Conservation (phyloP, 129 eudicot species). For the Artemisia annua region DNA sequence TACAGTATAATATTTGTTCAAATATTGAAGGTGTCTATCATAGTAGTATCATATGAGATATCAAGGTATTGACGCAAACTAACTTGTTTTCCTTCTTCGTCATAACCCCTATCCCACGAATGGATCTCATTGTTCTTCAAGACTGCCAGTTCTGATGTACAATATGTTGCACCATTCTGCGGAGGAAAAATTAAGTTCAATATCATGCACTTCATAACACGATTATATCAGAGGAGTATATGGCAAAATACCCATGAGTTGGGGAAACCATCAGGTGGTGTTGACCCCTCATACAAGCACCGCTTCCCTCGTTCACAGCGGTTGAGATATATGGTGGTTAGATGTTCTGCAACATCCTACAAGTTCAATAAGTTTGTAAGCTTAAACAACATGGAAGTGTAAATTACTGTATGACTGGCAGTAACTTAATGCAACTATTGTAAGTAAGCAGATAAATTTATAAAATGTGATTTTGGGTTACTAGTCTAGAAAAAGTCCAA, state of each 20-base stretch:
- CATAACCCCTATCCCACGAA: slow-evolving; percentile 90
- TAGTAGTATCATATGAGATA: too few relatives aligned
- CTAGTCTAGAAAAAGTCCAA: slow-evolving; percentile 1
- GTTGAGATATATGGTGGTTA: slow-evolving; percentile 81
- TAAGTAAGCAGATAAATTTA: not conserved
- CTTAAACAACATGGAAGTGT: slow-evolving; percentile 5
- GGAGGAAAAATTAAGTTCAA: not conserved
- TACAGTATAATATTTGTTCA: slow-evolving; percentile 1
- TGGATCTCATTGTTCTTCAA: slow-evolving; percentile 91
- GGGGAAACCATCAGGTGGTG: slow-evolving; percentile 93
- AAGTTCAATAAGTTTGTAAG: slow-evolving; percentile 8
- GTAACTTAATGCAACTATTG: not conserved
- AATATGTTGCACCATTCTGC: slow-evolving; percentile 88
- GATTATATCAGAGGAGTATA: not conserved
- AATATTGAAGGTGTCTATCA: too few relatives aligned
- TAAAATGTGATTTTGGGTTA: not conserved
- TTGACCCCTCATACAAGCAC: slow-evolving; percentile 94
- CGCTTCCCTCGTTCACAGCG: slow-evolving; percentile 93
- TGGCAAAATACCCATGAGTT: slow-evolving; percentile 71
- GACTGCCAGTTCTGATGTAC: slow-evolving; percentile 84
- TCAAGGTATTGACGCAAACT: slow-evolving; percentile 24
- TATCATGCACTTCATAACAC: not conserved
- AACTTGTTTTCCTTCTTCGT: slow-evolving; percentile 91
- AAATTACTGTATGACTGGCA: not conserved
- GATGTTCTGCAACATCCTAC: slow-evolving; percentile 95